A percentile compares a stretch with the other conserved stretches of the same genome.
phyloP scores from a whole-genome alignment of 2,329 filamentous ascomycete genomes.

The Aspergillus tamarii region DNA sequence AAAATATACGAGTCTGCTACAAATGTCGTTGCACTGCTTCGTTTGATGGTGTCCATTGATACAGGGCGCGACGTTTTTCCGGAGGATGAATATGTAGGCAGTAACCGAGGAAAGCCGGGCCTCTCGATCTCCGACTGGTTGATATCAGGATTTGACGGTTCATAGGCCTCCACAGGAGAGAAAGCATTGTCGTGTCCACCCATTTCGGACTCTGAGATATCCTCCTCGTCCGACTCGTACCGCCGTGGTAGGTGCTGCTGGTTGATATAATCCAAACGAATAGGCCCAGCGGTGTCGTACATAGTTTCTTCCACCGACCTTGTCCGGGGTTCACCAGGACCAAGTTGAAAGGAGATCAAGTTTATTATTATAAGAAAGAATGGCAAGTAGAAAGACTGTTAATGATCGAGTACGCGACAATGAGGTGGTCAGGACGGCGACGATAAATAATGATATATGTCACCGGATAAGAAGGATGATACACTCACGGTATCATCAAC shows the following conservation, averaged over 20 bases:
- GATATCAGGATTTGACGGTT: conserved; percentile 13
- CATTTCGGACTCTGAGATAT: conserved; percentile 41
- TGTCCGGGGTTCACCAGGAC: not conserved
- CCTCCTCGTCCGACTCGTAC: conserved; percentile 46
- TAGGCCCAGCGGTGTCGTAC: conserved; percentile 30
- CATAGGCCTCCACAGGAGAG: conserved; percentile 34
- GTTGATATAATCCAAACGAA: conserved; percentile 36
- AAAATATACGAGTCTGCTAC: conserved; percentile 35
- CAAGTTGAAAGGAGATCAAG: conserved; percentile 2
- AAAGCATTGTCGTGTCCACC: conserved; percentile 36
- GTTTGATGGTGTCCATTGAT: conserved; percentile 41
- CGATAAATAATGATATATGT: not conserved
- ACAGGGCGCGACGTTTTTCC: conserved; percentile 35
- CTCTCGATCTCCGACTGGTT: conserved; percentile 28
- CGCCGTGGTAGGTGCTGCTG: conserved; percentile 34
- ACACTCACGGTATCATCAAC: not conserved
- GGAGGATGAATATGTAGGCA: conserved; percentile 25
- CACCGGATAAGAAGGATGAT: not conserved
- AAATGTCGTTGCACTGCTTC: conserved; percentile 35
- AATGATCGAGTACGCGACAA: not conserved
- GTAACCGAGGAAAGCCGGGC: conserved; percentile 17
- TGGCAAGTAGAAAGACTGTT: not conserved
- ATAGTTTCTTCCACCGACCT: conserved; percentile 22
- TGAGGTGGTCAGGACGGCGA: not conserved
- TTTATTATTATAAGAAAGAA: conserved; percentile 4